Base-by-base conservation (phyloP, 495 filamentous ascomycete species). In the Penicillium coprophilum region DNA sequence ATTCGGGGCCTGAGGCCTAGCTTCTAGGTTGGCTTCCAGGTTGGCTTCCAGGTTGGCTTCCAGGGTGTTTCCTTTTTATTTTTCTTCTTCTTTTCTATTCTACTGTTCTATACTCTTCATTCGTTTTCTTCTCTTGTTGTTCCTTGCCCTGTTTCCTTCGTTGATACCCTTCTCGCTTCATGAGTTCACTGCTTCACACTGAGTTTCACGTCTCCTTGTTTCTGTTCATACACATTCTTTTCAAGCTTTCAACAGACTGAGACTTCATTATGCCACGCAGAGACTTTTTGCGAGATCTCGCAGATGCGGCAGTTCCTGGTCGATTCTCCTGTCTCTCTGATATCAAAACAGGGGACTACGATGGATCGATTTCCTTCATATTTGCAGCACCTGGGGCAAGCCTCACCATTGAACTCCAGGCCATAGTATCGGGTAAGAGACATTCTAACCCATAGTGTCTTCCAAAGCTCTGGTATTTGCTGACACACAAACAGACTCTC, bases 281-380 rank as follows among this genome's bases (percentile, higher is more conserved):
- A 53, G 69, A 76, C 15, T 87, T 83, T 61, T 57, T 80, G 10
- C 63, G 67, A 31, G 82, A 88, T 57, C 68, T 88, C 4, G 60
- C 72, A 31, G 62, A 71, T 28, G 78, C 77, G 4, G 64, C 65
- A 9, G 17, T 56, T 17, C 58, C 67, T 32, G 63, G 65, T 17
- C 56, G 45, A 9, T 71, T 76, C 51, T 39, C 64, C 32, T 68
- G 76, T 58, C 63, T 87, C 46, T 65, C 60, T 46, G 59, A 74
- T 31, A 68, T 91, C 36, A 72, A 71, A 46, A 62, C 72, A 20
- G 85, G 86, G 11, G 82, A 84, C 7, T 82, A 82, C 36, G 81
- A 88, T 67, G 85, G 85, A 27, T 81, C 82, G 31, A 77, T 91
- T 57, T 77, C 71, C 4, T 87, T 90, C 59, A 68, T 65, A 0